Conservation (phyloP, 805 yeast genomes). For the Osmozyma mogii region DNA sequence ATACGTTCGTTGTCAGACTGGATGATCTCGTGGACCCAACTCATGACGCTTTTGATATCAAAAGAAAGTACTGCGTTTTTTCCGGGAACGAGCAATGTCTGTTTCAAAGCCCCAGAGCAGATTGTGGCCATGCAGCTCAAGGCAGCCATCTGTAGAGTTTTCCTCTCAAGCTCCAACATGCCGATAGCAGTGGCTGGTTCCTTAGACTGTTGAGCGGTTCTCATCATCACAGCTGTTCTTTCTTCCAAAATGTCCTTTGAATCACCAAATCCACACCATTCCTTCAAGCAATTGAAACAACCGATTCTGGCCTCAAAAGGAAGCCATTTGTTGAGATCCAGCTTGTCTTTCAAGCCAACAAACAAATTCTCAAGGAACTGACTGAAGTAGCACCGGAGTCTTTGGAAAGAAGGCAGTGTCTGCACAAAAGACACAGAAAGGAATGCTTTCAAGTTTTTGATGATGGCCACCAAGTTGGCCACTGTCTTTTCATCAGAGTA, state of each 20-base stretch:
- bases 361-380: slow-evolving; percentile 74
- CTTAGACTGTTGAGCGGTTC: slow-evolving; percentile 29
- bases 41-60: slow-evolving; percentile 57
- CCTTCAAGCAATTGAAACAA: slow-evolving; percentile 74
- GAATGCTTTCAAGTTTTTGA: slow-evolving; percentile 56
- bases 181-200: slow-evolving; percentile 52
- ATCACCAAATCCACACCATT: slow-evolving; percentile 92
- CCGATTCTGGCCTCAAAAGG: slow-evolving; percentile 82
- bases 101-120: slow-evolving; percentile 65
- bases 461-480: slow-evolving; percentile 49
- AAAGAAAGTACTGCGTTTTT: slow-evolving; percentile 53
- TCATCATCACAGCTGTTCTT: slow-evolving; percentile 53
- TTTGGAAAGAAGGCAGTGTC: slow-evolving; percentile 61
- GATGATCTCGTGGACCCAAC: slow-evolving; percentile 77
- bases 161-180: slow-evolving; percentile 71
- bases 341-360: slow-evolving; percentile 39
- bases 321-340: slow-evolving; percentile 45
- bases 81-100: slow-evolving; percentile 37
- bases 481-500: slow-evolving; percentile 64
- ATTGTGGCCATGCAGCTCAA: slow-evolving; percentile 79
- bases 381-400: slow-evolving; percentile 75
- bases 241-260: slow-evolving; percentile 52
- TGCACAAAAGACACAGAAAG: slow-evolving; percentile 53
- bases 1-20: slow-evolving; percentile 49
- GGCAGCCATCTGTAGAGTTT: slow-evolving; percentile 61